Evolutionary conservation across 768 basidiomycete species (phyloP).

Genomic region (Lactifluus pinguis): DNA sequence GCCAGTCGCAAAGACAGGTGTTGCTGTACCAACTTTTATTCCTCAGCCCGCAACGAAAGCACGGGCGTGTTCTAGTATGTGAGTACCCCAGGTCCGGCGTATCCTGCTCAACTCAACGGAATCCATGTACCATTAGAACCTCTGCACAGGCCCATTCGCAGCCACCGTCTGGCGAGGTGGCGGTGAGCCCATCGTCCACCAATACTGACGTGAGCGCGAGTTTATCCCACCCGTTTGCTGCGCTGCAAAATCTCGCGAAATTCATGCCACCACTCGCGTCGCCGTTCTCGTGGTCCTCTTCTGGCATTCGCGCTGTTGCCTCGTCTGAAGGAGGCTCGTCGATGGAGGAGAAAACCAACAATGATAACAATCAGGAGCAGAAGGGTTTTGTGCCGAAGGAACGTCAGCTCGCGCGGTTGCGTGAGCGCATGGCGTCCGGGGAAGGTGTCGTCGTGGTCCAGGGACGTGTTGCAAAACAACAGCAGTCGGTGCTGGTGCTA

Average conservation of each 20-base stretch:
- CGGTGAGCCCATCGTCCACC: slow-evolving; percentile 17
- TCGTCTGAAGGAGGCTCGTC: not conserved
- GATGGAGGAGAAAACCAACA: slow-evolving; percentile 2
- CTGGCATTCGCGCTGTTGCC: not conserved
- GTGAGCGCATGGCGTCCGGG: slow-evolving; percentile 41
- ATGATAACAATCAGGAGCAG: slow-evolving; percentile 18
- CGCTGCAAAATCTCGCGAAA: slow-evolving; percentile 52
- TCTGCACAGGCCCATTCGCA: not conserved
- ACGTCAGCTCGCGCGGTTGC: slow-evolving; percentile 57
- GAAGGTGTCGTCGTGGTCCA: slow-evolving; percentile 19
- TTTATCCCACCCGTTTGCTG: slow-evolving; percentile 22
- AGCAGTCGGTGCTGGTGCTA: not conserved
- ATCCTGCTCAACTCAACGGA: not conserved
- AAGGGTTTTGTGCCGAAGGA: slow-evolving; percentile 47
- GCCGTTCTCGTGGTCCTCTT: slow-evolving; percentile 32
- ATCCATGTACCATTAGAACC: not conserved
- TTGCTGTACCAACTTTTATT: slow-evolving; percentile 27
- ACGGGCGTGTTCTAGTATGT: slow-evolving; percentile 31
- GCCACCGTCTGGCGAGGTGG: slow-evolving; percentile 23
- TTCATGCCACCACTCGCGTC: slow-evolving; percentile 42
- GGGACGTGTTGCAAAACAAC: not conserved
- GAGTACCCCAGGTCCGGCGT: slow-evolving; percentile 24
- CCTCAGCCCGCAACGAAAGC: slow-evolving; percentile 28
- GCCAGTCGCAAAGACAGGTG: slow-evolving; percentile 27
- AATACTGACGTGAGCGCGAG: not conserved